Evolutionary conservation across 352 stramenopile genomes (phyloP).

Genomic region (Phytophthora tentaculata): DNA sequence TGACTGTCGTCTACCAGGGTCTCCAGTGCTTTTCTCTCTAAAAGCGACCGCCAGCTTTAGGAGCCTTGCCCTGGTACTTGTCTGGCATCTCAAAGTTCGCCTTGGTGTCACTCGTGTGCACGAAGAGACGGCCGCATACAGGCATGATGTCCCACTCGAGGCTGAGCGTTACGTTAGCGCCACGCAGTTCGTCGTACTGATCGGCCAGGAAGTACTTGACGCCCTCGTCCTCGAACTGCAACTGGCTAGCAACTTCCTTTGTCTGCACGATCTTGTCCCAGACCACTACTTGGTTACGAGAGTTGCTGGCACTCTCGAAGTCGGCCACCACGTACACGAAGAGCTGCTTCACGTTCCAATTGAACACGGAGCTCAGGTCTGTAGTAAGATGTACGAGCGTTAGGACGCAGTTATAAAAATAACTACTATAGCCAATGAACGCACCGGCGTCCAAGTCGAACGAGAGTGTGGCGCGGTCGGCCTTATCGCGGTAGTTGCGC

Average conservation of each 20-base stretch:
- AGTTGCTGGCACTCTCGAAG: slow-evolving; percentile 73
- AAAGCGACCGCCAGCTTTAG: slow-evolving; percentile 41
- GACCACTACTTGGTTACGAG: slow-evolving; percentile 81
- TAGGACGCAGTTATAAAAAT: slow-evolving; percentile 9
- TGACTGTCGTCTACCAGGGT: slow-evolving; percentile 20
- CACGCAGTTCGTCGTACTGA: slow-evolving; percentile 78
- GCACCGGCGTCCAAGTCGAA: slow-evolving; percentile 84
- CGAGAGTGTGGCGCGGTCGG: slow-evolving; percentile 80
- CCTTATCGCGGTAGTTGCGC: slow-evolving; percentile 82
- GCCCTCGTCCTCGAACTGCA: slow-evolving; percentile 69
- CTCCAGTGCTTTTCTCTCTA: slow-evolving; percentile 20
- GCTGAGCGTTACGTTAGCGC: slow-evolving; percentile 78
- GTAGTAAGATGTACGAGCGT: background rate
- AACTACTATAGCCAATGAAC: slow-evolving; percentile 13
- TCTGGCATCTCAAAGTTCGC: slow-evolving; percentile 65
- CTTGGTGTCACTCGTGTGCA: slow-evolving; percentile 57
- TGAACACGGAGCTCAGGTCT: slow-evolving; percentile 89
- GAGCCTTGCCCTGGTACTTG: slow-evolving; percentile 74
- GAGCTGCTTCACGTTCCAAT: slow-evolving; percentile 92
- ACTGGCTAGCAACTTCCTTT: slow-evolving; percentile 47
- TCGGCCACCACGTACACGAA: slow-evolving; percentile 90
- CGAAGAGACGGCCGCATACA: slow-evolving; percentile 78
- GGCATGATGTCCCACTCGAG: slow-evolving; percentile 91
- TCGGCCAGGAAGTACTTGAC: slow-evolving; percentile 88
- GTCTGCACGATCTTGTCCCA: slow-evolving; percentile 88